These are phyloP conservation scores for Phlegmacium glaucopus DNA, from an alignment of 768 basidiomycete genomes.

Conservation along the genomic window DNA sequence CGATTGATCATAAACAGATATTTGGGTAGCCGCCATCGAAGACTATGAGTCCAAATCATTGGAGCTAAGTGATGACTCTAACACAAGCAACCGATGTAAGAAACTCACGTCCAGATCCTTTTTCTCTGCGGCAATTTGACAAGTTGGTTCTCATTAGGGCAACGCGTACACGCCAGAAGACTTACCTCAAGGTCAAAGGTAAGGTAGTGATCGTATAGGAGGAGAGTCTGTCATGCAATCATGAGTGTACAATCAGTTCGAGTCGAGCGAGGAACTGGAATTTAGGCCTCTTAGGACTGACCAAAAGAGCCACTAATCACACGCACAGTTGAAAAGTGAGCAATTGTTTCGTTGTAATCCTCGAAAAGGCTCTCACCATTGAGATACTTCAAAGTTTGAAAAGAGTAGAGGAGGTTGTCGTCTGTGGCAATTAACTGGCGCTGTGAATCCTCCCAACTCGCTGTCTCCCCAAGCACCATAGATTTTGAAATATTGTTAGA, in stretches of 20 bases:
- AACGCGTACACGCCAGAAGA: background rate
- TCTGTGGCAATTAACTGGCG: background rate
- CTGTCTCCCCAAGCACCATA: no score
- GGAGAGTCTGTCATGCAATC: conserved; percentile 12
- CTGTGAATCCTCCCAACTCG: background rate
- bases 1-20: conserved; percentile 25
- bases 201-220: conserved; percentile 22
- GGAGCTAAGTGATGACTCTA: background rate
- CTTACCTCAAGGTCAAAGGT: conserved; percentile 23
- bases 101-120: conserved; percentile 3
- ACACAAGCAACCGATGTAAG: no score
- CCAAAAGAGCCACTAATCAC: conserved; percentile 1
- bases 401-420: background rate
- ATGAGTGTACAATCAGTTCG: background rate
- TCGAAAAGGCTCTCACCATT: background rate
- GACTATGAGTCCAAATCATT: conserved; percentile 8
- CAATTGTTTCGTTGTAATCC: background rate
- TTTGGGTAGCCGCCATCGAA: conserved; percentile 26
- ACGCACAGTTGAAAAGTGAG: background rate
- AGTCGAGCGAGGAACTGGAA: background rate
- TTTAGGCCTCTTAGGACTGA: background rate
- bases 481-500: no score
- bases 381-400: background rate
- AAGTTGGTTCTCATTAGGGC: background rate
- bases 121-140: background rate